Base-by-base conservation (phyloP, 2,329 filamentous ascomycete species). In the Ramichloridium luteum region DNA sequence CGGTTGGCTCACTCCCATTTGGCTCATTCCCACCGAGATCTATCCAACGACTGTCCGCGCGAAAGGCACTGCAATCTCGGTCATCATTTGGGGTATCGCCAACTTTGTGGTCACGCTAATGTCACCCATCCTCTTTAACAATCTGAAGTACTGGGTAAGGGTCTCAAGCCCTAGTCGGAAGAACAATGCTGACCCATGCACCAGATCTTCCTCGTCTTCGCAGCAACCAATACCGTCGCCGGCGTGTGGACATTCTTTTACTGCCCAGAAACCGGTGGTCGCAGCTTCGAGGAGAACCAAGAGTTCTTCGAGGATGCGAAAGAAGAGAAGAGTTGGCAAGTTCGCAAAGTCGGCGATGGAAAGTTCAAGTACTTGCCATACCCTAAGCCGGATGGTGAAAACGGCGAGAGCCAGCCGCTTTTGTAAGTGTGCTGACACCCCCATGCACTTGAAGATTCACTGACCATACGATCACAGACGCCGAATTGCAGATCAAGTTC, bases 251-350 rank as follows among this genome's bases (percentile, higher is more conserved):
- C 70, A 0, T 73, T 60, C 43, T 37, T 64, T 1, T 64, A 61
- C 34, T 48, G 56, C 5, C 71, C 70, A 0, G 71, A 74, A 48
- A 70, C 61, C 10, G 71, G 71, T 0, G 68, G 70, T 0, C 48
- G 72, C 15, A 67, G 62, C 29, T 75, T 74, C 38, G 70, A 74
- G 38, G 70, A 73, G 43, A 75, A 74, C 39, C 67, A 71, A 47
- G 55, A 63, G 32, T 74, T 73, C 51, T 75, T 74, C 44, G 56
- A 60, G 31, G 61, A 64, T 36, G 70, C 71, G 3, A 56, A 53
- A 27, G 58, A 70, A 27, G 58, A 60, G 2, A 59, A 60, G 3
- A 66, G 55, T 3, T 77, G 72, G 71, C 52, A 57, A 16, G 71
- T 76, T 2, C 48, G 45, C 14, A 67, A 62, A 37, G 65, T 76